Base-by-base conservation (phyloP, 805 yeast genomes). In the Pichia nakasei region DNA sequence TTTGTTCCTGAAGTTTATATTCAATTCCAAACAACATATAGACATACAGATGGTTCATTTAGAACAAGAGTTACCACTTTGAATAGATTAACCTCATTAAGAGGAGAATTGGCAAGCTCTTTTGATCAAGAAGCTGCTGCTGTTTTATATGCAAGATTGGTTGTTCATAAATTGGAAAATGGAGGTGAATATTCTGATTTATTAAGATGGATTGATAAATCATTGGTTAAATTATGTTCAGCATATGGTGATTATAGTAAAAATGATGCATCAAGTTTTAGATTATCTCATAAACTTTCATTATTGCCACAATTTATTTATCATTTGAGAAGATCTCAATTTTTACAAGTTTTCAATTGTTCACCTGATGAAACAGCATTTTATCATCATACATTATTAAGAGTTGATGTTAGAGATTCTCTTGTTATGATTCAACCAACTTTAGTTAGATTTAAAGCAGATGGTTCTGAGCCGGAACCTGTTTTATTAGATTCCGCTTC, bases 91-190 rank as follows among this genome's bases (percentile, higher is more conserved):
- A 72, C 77, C 46, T 73, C 80, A 13, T 59, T 57, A 39, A 64
- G 72, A 22, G 76, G 75, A 36, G 76, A 72, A 39, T 64, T 76
- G 47, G 66, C 78, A 17, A 65, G 65, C 46, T 57, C 93, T n/a
- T 93, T 93, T 63, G 99, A 93, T 66, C 97, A 93, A 70, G 97
- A 93, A 65, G 96, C 97, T 12, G 96, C 98, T 3, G 95, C 96
- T 15, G 97, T 89, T 1, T 68, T 89, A 47, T 82, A 91, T 81
- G 83, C 97, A 2, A 75, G 97, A 60, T 75, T 91, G 43, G 93
- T 96, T 11, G 88, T 91, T 37, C 82, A 76, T 72, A 88, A 88
- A 62, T 75, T 83, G 22, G 96, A 88, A 57, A 95, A 87, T 56
- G 93, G 93, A 36, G 68, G 67, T 45, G 69, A 65, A 51, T 64